Evolutionary conservation across 2,329 filamentous ascomycete species (phyloP), one percentile per base, ranked within the genome.

Genomic region (Ilyonectria mors-panacis): DNA sequence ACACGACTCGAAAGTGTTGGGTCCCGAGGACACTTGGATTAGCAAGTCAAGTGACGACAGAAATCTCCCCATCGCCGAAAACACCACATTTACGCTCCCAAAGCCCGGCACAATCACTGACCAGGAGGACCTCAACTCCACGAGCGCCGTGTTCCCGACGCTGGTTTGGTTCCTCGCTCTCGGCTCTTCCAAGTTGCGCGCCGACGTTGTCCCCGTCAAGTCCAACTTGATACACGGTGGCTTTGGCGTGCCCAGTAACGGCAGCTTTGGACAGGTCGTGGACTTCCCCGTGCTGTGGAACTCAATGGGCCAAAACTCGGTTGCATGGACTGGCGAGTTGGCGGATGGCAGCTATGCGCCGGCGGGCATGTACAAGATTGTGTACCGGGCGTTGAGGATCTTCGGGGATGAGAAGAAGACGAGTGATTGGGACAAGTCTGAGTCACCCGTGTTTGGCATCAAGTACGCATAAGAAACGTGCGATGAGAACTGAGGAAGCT

Each of bases 351-450:
- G 72, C 1, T 87, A 85, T 66, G 86, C 82, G 2, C 83, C 85
- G 0, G 78, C 81, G 0, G 87, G 87, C 12, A 72, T 74, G 30
- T 89, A 89, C 77, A 85, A 83, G 75, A 78, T 89, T 56, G 79
- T 79, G 1, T 78, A 88, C 33, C 81, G 82, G 63, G 84, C 86
- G 2, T 75, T 89, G 68, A 82, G 81, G 65, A 82, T 89, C 65
- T 87, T 85, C 72, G 87, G 87, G 6, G 80, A 89, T 63, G 76
- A 78, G 37, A 75, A 78, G 15, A 79, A 83, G 62, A 66, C 78
- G 2, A 77, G 75, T 4, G 85, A 89, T 55, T 89, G 86, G 77
- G 86, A 88, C 28, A 72, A 78, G 1, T 73, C 75, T 23, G 80
- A 84, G 71, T 81, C 85, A 12, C 73, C 76, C 0, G 61, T 79